Conservation (phyloP, 495 filamentous ascomycete genomes). For the Hamigera avellanea region DNA sequence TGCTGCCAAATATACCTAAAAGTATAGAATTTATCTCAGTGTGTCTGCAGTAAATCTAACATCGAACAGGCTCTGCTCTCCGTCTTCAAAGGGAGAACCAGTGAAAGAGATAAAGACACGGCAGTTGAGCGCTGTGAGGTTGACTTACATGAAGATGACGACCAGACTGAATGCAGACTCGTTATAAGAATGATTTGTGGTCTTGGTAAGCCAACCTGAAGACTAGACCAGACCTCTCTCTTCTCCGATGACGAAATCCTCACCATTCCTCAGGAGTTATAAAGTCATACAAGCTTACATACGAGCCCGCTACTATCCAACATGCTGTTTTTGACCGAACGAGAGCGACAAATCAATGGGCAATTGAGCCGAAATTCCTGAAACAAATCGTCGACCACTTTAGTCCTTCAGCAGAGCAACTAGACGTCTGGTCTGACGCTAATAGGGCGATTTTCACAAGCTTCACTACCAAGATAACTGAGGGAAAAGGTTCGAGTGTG, state of each 20-base stretch:
- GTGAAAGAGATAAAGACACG: constrained; percentile 60
- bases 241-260: too few relatives aligned
- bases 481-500: constrained; percentile 55
- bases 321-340: constrained; percentile 77
- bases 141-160: constrained; percentile 59
- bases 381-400: constrained; percentile 88
- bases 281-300: constrained; percentile 85
- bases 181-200: constrained; percentile 73
- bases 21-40: constrained; percentile 20
- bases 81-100: constrained; percentile 55
- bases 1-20: constrained; percentile 67
- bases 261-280: constrained; percentile 52
- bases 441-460: constrained; percentile 73
- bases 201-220: constrained; percentile 72
- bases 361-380: constrained; percentile 59
- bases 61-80: constrained; percentile 52
- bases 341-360: constrained; percentile 64
- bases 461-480: constrained; percentile 82
- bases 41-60: constrained; percentile 1
- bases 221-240: too few relatives aligned
- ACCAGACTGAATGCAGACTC: constrained; percentile 65
- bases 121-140: constrained; percentile 83
- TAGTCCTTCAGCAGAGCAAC: constrained; percentile 76
- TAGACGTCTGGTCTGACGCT: constrained; percentile 73
- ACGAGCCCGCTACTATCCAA: constrained; percentile 69